Evolutionary conservation across 164 flowering plant species (phyloP), one percentile per base, ranked within the genome.

Genomic region (Saururus chinensis): DNA sequence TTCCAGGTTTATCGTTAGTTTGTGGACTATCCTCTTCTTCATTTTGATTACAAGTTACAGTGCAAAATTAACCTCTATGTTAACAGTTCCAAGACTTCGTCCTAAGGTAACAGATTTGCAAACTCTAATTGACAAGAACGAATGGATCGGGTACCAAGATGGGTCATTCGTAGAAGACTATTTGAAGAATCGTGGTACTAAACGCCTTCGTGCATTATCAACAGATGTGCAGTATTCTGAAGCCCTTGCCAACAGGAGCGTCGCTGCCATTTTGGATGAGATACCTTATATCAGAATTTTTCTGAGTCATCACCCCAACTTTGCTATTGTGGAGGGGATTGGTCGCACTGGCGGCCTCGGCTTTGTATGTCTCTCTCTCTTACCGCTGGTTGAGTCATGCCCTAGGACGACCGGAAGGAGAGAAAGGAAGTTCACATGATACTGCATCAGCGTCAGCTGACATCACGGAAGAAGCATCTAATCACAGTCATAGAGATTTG

Each of bases 11-110:
- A 79, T 80, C 16, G 67, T 82, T 58, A 63, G 74, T 20, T 59
- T 82, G 48, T 86, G 92, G 92, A 53, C 74, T 6, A 79, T 84
- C 35, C 80, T 81, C 9, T 79, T 78, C 19, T 68, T 75, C 9
- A 66, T 84, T 5, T 64, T 84, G 1, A 74, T 66, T 0, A 72
- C 76, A 5, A 78, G 78, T 57, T 86, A 84, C 66, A 80, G 83
- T 0, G 89, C 87, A 19, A 86, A 84, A 40, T 75, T 84, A 41
- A 66, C 85, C 4, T 80, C 87, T 1, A 76, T 74, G 66, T 53
- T 84, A 12, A 82, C 85, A 4, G 77, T 82, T 9, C 71, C 68
- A 56, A 70, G 66, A 53, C 80, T 82, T 17, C 72, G 59, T 42
- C 84, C 88, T 0, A 42, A 76, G 0, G 63, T 78, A 0, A 74